Conservation (phyloP, 1,284 basidiomycete species). For the Takashimella koratensis region DNA sequence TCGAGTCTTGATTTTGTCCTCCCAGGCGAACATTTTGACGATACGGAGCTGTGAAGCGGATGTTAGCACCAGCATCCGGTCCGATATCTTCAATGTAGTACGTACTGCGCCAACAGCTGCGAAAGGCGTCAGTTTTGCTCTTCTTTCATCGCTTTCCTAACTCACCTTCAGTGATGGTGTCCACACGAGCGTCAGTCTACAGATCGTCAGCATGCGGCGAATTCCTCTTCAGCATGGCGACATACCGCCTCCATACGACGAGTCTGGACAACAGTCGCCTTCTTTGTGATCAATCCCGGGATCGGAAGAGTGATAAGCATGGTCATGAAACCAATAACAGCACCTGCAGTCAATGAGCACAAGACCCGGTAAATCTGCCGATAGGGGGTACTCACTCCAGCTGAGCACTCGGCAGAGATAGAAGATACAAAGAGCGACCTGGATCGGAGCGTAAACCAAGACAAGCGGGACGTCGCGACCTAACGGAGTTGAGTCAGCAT, state of each 20-base stretch:
- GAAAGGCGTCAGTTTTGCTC: not conserved
- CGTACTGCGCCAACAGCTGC: constrained; percentile 23
- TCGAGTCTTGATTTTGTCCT: constrained; percentile 55
- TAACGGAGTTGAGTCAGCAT: constrained; percentile 11
- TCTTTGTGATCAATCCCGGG: constrained; percentile 49
- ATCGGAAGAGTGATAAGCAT: constrained; percentile 57
- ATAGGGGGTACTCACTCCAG: constrained; percentile 33
- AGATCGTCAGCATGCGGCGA: constrained; percentile 21
- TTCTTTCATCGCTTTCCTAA: not conserved
- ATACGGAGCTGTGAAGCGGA: constrained; percentile 51
- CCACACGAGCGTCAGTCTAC: constrained; percentile 56
- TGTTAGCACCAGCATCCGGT: too few relatives aligned
- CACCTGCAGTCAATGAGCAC: constrained; percentile 47
- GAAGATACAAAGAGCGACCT: constrained; percentile 36
- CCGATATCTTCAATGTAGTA: too few relatives aligned
- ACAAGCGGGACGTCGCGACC: constrained; percentile 44
- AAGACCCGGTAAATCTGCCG: constrained; percentile 11
- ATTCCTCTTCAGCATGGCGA: constrained; percentile 31
- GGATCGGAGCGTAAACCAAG: constrained; percentile 41
- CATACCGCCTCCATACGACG: constrained; percentile 37
- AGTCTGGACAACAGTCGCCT: constrained; percentile 35
- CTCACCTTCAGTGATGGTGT: constrained; percentile 54
- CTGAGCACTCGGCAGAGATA: constrained; percentile 45
- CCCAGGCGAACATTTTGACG: constrained; percentile 70
- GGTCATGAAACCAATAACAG: constrained; percentile 56